Percentiles rank a stretch among this genome's conserved stretches.
Evolutionary conservation across 148 eudicot species (phyloP).

Genomic region (Euryodendron excelsum): DNA sequence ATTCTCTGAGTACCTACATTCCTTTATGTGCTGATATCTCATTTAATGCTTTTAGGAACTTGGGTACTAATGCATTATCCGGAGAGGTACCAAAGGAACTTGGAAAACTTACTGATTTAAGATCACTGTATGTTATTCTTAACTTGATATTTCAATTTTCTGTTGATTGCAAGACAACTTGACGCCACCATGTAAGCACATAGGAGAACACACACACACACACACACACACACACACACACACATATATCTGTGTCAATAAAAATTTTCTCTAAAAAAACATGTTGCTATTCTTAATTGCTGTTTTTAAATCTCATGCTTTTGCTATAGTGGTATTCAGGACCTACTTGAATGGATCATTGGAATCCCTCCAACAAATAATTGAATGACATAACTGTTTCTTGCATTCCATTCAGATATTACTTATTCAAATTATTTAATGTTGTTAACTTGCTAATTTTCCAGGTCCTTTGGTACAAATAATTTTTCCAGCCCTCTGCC

Average conservation of each 20-base stretch:
- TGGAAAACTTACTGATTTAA: conserved; percentile 55
- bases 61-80: conserved; percentile 66
- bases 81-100: conserved; percentile 72
- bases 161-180: neutral
- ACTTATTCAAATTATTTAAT: neutral
- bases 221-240: neutral
- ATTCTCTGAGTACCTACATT: neutral
- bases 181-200: neutral
- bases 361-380: neutral
- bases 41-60: conserved; percentile 35
- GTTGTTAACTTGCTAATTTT: conserved; percentile 13
- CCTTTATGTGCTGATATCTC: neutral
- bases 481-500: conserved; percentile 79
- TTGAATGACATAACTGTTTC: neutral
- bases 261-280: neutral
- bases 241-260: neutral
- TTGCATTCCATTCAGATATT: neutral
- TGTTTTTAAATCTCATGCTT: neutral
- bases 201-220: too few relatives aligned
- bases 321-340: neutral
- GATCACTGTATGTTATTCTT: conserved; percentile 51
- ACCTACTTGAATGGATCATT: neutral
- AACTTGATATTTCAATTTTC: neutral
- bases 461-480: conserved; percentile 62
- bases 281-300: neutral